Evolutionary conservation across 1,284 basidiomycete genomes (phyloP), one percentile per base, ranked within the genome.

Genomic region (Apiotrichum gracile): DNA sequence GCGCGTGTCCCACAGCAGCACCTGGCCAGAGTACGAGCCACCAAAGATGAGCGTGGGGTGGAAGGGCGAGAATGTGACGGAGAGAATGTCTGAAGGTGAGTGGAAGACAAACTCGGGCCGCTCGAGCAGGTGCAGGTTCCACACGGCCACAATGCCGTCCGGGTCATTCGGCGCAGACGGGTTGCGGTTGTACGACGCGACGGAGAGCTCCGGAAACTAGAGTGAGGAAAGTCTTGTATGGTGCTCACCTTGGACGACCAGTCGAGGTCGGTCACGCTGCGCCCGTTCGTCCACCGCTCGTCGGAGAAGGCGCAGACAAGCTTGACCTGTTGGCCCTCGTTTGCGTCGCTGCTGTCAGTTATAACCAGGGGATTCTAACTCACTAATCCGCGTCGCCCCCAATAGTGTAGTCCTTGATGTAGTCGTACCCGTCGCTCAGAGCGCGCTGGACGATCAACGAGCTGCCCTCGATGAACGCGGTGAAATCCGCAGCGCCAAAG

Each of bases 31-130:
- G 72, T 98, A 97, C 13, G 93, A 97, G 13, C 96, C 96, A 48
- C 96, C 96, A 61, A 97, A 94, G 39, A 98, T 83, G 9, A 98
- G 83, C 63, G 96, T 97, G 1, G 96, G 89, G 72, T 98, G 93
- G 76, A 97, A 98, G 0, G 96, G 93, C 0, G 93, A 97, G 72
- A 98, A 97, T 16, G 87, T 85, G 5, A 97, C 90, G 1, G 92
- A 94, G 14, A 98, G 82, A 16, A 98, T 92, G 68, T 98, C 96
- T 29, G 93, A 97, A 89, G 93, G 93, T 1, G 96, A 92, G 72
- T 97, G 92, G 75, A 99, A 97, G 47, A 97, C 82, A 64, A 97
- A 98, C 72, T 99, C 96, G 19, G 96, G 94, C 60, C 94, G 82
- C 67, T 97, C 92, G 3, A 90, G 80, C 4, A 97, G 78, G 67